phyloP scores from a whole-genome alignment of 2,329 filamentous ascomycete species.

The Rutstroemia sydowiana region DNA sequence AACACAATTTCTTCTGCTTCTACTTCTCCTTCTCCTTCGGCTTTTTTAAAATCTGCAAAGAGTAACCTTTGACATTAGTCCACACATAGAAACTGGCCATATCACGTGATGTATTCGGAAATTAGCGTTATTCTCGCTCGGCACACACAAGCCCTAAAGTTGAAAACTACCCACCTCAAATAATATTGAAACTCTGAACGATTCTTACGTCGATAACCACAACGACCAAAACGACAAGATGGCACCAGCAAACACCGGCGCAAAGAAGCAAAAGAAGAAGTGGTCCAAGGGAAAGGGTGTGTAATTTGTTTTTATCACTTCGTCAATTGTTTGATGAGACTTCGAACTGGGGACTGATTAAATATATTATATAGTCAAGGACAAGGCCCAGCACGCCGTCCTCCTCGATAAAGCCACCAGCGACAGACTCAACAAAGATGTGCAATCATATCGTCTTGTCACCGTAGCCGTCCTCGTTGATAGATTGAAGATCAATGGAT shows the following conservation, averaged over 20 bases:
- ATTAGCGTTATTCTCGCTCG: slow-evolving; percentile 7
- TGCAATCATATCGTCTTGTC: slow-evolving; percentile 99
- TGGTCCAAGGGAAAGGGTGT: slow-evolving; percentile 47
- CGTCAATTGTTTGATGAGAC: not conserved
- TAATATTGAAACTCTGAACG: not conserved
- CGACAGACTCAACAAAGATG: slow-evolving; percentile 99
- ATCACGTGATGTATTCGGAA: not conserved
- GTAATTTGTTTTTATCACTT: slow-evolving; percentile 21
- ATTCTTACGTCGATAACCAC: slow-evolving; percentile 11
- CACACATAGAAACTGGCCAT: not conserved
- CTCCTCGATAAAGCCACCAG: slow-evolving; percentile 96
- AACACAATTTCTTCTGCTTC: no score
- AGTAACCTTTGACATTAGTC: not conserved
- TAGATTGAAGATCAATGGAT: slow-evolving; percentile 99
- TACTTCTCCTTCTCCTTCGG: no score
- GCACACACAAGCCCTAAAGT: slow-evolving; percentile 12
- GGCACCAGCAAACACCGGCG: slow-evolving; percentile 53
- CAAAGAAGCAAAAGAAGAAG: slow-evolving; percentile 80
- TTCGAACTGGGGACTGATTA: slow-evolving; percentile 1
- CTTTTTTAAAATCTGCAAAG: no score
- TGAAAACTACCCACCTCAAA: slow-evolving; percentile 9
- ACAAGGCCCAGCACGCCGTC: slow-evolving; percentile 99
- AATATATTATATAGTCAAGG: slow-evolving; percentile 70
- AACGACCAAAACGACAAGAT: slow-evolving; percentile 13
- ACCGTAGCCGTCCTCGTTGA: slow-evolving; percentile 98